Evolutionary conservation across 2,329 filamentous ascomycete genomes (phyloP).

Genomic region (Tolypocladium ovalisporum): DNA sequence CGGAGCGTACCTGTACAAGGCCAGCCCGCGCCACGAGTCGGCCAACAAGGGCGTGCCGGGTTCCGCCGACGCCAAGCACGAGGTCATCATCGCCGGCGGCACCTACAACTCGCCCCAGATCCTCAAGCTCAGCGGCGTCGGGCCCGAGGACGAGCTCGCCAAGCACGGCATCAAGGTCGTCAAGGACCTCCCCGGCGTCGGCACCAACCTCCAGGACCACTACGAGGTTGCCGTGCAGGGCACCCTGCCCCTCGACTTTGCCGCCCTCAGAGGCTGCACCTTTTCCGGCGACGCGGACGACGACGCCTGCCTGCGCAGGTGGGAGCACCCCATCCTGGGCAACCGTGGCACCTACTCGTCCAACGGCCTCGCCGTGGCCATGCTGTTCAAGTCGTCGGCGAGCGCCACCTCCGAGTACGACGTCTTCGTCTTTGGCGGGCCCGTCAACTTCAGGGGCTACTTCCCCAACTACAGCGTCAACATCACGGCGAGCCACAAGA

Average conservation of each 20-base stretch:
- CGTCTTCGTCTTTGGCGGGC: conserved; percentile 17
- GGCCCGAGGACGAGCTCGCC: conserved; percentile 25
- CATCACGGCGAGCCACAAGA: conserved; percentile 16
- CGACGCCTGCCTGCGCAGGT: conserved; percentile 24
- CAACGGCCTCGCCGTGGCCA: conserved; percentile 11
- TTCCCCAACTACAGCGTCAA: conserved; percentile 14
- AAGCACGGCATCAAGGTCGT: conserved; percentile 38
- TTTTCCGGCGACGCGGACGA: conserved; percentile 12
- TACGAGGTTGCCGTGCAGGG: conserved; percentile 15
- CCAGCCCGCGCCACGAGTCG: conserved; percentile 26
- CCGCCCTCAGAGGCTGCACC: conserved; percentile 13
- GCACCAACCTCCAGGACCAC: conserved; percentile 33
- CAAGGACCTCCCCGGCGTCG: conserved; percentile 50
- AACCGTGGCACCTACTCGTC: conserved; percentile 12
- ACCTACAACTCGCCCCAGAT: conserved; percentile 34
- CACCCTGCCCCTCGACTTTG: conserved; percentile 3
- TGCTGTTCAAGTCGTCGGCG: conserved; percentile 16
- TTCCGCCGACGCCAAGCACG: conserved; percentile 21
- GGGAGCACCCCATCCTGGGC: conserved; percentile 7
- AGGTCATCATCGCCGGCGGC: conserved; percentile 38
- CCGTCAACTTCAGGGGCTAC: conserved; percentile 15
- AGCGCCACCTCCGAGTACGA: conserved; percentile 15
- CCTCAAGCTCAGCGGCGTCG: conserved; percentile 34
- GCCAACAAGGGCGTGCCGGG: conserved; percentile 10
- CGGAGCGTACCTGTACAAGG: conserved; percentile 28